Base-by-base conservation (phyloP, 1,284 basidiomycete genomes). In the Ustilago hordei region DNA sequence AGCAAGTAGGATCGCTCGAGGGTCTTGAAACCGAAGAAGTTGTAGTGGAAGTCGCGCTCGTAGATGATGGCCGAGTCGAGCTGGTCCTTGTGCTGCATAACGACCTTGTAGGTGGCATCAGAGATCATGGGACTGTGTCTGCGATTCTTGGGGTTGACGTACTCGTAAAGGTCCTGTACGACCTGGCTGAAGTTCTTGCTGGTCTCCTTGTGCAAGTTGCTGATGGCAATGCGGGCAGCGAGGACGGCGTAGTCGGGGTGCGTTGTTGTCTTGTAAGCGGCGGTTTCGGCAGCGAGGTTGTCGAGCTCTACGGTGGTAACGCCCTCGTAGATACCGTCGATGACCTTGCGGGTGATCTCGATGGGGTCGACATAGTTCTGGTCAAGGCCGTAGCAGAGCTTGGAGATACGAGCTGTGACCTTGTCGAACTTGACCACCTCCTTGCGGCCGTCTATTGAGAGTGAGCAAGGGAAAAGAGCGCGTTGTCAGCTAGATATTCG, bases 121-220 rank as follows among this genome's bases (percentile, higher is more conserved):
- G 95, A 93, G 82, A 99, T 97, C 95, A 99, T 93, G 58, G 94
- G 91, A 31, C 95, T 92, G 1, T 93, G 84, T 58, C 76, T 76
- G 87, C 69, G 89, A 79, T 96, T 99, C 90, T 97, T 98, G 62
- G 97, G 97, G 88, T 99, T 98, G 75, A 98, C 93, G 89, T 96
- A 98, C 63, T 91, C 89, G 87, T 97, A 95, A 59, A 99, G 89
- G 86, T 98, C 95, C 78, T 91, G 91, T 83, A 99, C 90, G 75
- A 98, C 95, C 79, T 92, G 90, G 15, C 94, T 95, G 87, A 99
- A 99, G 81, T 89, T 93, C 89, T 99, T 99, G 89, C 95, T 96
- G 39, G 97, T 99, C 88, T 99, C 96, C 87, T 99, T 99, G 90
- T 99, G 97, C 23, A 99, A 89, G 88, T 99, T 99, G 72, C 95